A percentile compares a stretch with the other conserved stretches of the same genome.
These are phyloP conservation scores for Mortierella polycephala DNA, from an alignment of 371 early-diverging fungal genomes.

Conservation along the genomic window DNA sequence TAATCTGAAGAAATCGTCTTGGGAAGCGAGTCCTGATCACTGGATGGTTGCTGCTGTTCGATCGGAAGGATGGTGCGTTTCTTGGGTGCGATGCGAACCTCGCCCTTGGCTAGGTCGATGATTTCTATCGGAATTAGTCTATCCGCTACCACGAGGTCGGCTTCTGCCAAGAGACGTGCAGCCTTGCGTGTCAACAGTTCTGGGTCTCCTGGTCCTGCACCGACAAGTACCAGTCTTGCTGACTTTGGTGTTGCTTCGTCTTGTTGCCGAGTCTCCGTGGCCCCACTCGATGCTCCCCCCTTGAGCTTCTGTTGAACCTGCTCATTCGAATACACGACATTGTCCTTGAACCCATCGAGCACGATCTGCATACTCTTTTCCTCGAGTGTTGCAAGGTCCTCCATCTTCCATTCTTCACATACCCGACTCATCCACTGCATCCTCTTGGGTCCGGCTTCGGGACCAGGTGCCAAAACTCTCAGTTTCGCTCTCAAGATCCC, in stretches of 20 bases:
- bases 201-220: slow-evolving; percentile 91
- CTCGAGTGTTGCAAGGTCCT: slow-evolving; percentile 63
- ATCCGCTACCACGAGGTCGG: slow-evolving; percentile 88
- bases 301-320: slow-evolving; percentile 23
- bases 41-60: slow-evolving; percentile 53
- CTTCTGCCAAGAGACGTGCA: slow-evolving; percentile 64
- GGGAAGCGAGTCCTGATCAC: slow-evolving; percentile 14
- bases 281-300: not conserved
- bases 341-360: slow-evolving; percentile 69
- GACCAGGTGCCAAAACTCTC: slow-evolving; percentile 73
- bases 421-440: slow-evolving; percentile 82
- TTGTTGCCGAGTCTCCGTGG: not conserved
- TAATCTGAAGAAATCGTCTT: slow-evolving; percentile 57
- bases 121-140: slow-evolving; percentile 78
- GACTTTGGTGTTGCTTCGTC: slow-evolving; percentile 23
- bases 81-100: slow-evolving; percentile 77
- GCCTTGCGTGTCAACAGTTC: slow-evolving; percentile 82
- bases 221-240: slow-evolving; percentile 73
- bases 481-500: slow-evolving; percentile 76
- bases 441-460: slow-evolving; percentile 71
- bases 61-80: slow-evolving; percentile 35
- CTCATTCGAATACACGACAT: slow-evolving; percentile 56
- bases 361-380: slow-evolving; percentile 65
- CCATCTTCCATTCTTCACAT: slow-evolving; percentile 63
- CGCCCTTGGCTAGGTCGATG: slow-evolving; percentile 65